Evolutionary conservation across 225 moss, liverwort and hornwort genomes (phyloP).

Genomic region (Takakia lepidozioides): DNA sequence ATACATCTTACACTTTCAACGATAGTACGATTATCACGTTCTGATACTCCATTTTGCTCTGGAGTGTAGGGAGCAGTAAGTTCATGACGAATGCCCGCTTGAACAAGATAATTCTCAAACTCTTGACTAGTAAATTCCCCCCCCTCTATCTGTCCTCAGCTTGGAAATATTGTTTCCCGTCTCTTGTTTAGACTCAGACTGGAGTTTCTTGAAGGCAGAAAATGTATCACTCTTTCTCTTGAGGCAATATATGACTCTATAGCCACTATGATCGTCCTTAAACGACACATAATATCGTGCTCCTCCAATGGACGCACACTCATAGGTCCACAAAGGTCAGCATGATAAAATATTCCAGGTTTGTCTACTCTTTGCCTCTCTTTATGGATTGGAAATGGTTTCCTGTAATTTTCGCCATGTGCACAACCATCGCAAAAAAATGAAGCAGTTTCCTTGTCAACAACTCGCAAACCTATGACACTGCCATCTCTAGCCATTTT

Average conservation of each 20-base stretch:
- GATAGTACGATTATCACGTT: background rate
- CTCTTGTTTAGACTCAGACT: background rate
- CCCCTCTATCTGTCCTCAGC: background rate
- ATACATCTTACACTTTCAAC: conserved; percentile 1
- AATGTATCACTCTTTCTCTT: too few species aligned
- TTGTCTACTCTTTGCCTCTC: background rate
- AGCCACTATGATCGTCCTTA: background rate
- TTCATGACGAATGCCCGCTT: background rate
- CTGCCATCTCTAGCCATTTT: too few species aligned
- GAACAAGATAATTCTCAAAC: background rate
- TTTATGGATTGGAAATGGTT: too few species aligned
- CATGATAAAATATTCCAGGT: background rate
- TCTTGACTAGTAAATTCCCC: background rate
- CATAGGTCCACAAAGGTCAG: background rate
- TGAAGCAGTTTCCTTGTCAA: background rate
- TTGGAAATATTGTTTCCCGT: background rate
- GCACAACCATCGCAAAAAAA: too few species aligned
- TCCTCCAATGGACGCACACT: background rate
- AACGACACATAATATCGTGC: background rate
- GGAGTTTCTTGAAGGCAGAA: background rate
- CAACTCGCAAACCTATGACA: too few species aligned
- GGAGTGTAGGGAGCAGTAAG: background rate
- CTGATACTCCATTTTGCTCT: background rate
- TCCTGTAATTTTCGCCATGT: too few species aligned
- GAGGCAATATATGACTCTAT: background rate